Evolutionary conservation across 768 basidiomycete genomes (phyloP).

Genomic region (Lentinula edodes): DNA sequence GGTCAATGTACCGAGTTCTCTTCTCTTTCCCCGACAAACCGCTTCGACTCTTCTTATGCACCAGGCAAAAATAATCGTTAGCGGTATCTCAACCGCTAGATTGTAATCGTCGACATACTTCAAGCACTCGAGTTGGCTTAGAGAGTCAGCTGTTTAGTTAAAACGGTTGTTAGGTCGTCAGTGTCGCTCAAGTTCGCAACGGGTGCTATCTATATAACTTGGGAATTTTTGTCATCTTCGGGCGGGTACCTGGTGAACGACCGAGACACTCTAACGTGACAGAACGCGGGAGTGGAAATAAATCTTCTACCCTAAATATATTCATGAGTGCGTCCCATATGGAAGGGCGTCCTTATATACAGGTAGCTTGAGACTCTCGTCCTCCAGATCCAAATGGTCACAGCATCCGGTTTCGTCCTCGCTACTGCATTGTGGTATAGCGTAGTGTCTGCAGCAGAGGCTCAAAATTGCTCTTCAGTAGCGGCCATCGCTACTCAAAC

Average conservation of each 20-base stretch:
- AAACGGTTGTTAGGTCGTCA: background rate
- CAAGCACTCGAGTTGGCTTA: background rate
- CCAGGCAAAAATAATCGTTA: background rate
- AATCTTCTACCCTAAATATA: background rate
- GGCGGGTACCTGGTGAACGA: background rate
- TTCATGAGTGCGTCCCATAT: background rate
- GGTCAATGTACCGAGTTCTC: background rate
- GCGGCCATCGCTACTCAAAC: background rate
- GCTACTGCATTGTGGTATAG: background rate
- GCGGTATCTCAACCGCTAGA: background rate
- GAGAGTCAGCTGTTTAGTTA: background rate
- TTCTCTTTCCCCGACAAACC: background rate
- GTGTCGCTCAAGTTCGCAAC: background rate
- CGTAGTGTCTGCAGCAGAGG: background rate
- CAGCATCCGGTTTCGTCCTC: background rate
- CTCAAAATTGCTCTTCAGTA: background rate
- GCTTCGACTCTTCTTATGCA: background rate
- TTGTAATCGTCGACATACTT: background rate
- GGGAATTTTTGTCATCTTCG: background rate
- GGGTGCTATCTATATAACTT: background rate
- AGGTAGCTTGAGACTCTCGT: background rate
- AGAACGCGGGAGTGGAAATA: background rate
- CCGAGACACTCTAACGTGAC: background rate
- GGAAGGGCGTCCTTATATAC: background rate
- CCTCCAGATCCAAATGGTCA: background rate